Evolutionary conservation across 805 yeast genomes (phyloP).

Genomic region (Candida patagonica): DNA sequence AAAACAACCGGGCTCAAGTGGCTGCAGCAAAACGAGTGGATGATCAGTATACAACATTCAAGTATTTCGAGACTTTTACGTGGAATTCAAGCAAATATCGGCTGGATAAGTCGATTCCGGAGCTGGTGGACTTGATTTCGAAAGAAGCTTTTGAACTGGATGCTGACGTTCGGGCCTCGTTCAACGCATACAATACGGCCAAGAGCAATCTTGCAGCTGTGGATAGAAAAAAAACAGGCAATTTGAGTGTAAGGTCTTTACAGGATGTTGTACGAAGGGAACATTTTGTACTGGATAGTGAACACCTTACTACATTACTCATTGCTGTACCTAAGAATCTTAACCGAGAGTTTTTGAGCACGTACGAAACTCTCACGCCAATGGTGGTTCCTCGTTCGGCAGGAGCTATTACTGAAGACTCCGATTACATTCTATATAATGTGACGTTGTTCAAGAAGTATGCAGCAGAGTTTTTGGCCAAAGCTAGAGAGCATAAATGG

Average conservation of each 20-base stretch:
- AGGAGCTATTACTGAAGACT: constrained; percentile 54
- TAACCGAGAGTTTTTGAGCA: constrained; percentile 48
- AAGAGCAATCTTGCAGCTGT: constrained; percentile 78
- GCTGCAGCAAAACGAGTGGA: constrained; percentile 44
- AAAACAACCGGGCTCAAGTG: constrained; percentile 33
- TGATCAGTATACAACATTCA: constrained; percentile 42
- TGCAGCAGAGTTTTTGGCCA: constrained; percentile 55
- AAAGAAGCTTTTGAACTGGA: constrained; percentile 78
- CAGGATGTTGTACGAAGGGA: constrained; percentile 80
- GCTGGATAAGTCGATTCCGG: constrained; percentile 71
- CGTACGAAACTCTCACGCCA: constrained; percentile 67
- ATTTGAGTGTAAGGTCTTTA: constrained; percentile 78
- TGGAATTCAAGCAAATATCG: constrained; percentile 89
- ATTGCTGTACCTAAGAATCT: constrained; percentile 75
- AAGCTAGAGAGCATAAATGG: constrained; percentile 79
- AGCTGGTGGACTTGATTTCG: constrained; percentile 59
- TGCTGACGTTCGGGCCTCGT: constrained; percentile 71
- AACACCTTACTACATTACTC: constrained; percentile 75
- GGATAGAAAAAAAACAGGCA: constrained; percentile 90
- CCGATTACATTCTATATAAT: constrained; percentile 62
- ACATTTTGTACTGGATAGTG: constrained; percentile 78
- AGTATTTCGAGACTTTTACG: constrained; percentile 62
- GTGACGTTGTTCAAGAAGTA: constrained; percentile 82
- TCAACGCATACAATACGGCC: constrained; percentile 67
- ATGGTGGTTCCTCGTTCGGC: constrained; percentile 94